Evolutionary conservation across 768 basidiomycete genomes (phyloP).

Genomic region (Tubosaeta sp.): DNA sequence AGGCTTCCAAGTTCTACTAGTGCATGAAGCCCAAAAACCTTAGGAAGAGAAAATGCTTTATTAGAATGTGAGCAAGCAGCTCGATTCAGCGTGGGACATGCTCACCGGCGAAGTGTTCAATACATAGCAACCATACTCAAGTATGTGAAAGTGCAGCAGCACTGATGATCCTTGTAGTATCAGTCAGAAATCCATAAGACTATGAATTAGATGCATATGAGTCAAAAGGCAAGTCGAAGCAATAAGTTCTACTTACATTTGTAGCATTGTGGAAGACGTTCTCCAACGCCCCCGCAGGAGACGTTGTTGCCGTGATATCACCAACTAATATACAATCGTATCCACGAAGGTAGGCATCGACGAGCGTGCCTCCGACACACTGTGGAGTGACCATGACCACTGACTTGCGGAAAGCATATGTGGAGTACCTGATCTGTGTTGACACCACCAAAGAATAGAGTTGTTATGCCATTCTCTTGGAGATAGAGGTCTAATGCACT

Average conservation of each 20-base stretch:
- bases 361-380: constrained; percentile 63
- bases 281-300: constrained; percentile 51
- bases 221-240: background rate
- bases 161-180: constrained; percentile 28
- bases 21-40: no score
- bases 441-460: constrained; percentile 60
- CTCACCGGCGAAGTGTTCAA: no score
- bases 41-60: no score
- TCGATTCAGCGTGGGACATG: no score
- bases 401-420: background rate
- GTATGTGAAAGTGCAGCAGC: constrained; percentile 7
- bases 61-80: no score
- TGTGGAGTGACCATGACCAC: constrained; percentile 15
- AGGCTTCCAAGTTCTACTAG: no score
- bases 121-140: no score
- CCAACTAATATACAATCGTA: constrained; percentile 58
- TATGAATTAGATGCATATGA: constrained; percentile 15
- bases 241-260: constrained; percentile 38
- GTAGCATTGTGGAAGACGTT: constrained; percentile 56
- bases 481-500: constrained; percentile 60
- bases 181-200: constrained; percentile 52
- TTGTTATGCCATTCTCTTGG: constrained; percentile 57
- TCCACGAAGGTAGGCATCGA: constrained; percentile 60
- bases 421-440: constrained; percentile 57
- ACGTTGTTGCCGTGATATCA: constrained; percentile 61